phyloP scores from a whole-genome alignment of 2,329 filamentous ascomycete genomes.

The Alternaria sp. region DNA sequence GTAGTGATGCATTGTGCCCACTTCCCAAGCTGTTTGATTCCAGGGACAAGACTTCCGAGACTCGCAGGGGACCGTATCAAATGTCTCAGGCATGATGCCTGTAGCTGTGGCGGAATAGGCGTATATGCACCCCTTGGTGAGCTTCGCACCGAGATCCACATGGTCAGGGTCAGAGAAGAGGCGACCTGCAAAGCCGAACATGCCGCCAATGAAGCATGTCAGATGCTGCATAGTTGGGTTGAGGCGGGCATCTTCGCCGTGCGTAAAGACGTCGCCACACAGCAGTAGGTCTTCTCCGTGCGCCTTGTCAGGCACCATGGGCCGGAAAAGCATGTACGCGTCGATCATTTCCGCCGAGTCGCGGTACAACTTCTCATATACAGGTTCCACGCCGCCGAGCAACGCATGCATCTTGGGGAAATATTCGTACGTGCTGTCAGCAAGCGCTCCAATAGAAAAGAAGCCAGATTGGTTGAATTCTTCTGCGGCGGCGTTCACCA shows the following conservation, averaged over 20 bases:
- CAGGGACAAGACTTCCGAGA: constrained; percentile 57
- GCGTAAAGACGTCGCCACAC: constrained; percentile 47
- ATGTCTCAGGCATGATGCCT: constrained; percentile 69
- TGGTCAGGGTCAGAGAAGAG: constrained; percentile 63
- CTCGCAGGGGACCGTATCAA: constrained; percentile 61
- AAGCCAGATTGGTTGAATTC: constrained; percentile 39
- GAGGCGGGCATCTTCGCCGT: constrained; percentile 28
- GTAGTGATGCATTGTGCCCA: constrained; percentile 44
- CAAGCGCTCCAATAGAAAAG: constrained; percentile 51
- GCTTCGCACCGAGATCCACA: constrained; percentile 64
- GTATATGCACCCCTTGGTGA: constrained; percentile 70
- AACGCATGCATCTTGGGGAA: constrained; percentile 50
- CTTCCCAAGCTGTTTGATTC: constrained; percentile 62
- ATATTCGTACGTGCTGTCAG: constrained; percentile 52
- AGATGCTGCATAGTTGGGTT: constrained; percentile 66
- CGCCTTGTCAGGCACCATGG: constrained; percentile 46
- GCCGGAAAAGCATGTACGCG: constrained; percentile 60
- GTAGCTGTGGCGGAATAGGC: constrained; percentile 64
- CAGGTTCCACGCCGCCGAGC: constrained; percentile 54
- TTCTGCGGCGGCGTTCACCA: constrained; percentile 48
- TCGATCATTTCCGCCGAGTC: constrained; percentile 55
- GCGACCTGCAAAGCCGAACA: constrained; percentile 67
- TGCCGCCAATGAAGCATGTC: constrained; percentile 68
- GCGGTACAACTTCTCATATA: constrained; percentile 66
- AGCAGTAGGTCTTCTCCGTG: constrained; percentile 41